Percentiles rank a stretch among this genome's conserved stretches.
These are phyloP conservation scores for Wickerhamomyces mucosus DNA, from an alignment of 805 yeast genomes.

Conservation along the genomic window DNA sequence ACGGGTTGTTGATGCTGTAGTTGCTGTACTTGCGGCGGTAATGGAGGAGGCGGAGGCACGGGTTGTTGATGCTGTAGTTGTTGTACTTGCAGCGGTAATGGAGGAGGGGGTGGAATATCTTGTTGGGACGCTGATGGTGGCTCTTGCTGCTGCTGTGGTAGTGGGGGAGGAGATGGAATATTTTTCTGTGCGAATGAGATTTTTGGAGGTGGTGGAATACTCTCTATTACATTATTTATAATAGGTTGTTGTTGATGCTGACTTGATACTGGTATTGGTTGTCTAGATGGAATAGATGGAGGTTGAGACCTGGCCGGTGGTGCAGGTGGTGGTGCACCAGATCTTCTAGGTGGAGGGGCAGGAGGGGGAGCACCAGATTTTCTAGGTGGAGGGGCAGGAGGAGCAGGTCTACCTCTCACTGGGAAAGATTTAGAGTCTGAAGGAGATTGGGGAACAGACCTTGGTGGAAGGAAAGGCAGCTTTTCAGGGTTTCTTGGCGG, in stretches of 20 bases:
- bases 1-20: constrained; percentile 13
- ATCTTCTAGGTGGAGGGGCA: constrained; percentile 21
- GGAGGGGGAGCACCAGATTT: constrained; percentile 8
- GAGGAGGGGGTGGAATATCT: constrained; percentile 2
- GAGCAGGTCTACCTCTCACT: neutral
- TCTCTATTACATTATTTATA: too few relatives aligned
- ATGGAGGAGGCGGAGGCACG: constrained; percentile 10
- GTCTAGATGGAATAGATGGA: constrained; percentile 19
- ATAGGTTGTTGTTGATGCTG: too few relatives aligned
- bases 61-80: constrained; percentile 14
- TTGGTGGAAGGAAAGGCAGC: constrained; percentile 3
- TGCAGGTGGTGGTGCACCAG: constrained; percentile 18
- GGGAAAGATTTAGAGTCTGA: neutral
- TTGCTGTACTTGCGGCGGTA: constrained; percentile 4
- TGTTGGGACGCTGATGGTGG: constrained; percentile 4
- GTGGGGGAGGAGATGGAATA: constrained; percentile 12
- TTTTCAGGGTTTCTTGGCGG: constrained; percentile 5
- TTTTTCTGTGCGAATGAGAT: constrained; percentile 12
- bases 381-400: constrained; percentile 6
- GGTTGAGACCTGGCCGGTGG: constrained; percentile 13
- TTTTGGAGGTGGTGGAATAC: constrained; percentile 14
- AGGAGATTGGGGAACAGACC: neutral
- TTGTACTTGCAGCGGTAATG: constrained; percentile 16
- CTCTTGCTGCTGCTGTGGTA: constrained; percentile 20
- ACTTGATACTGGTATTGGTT: constrained; percentile 5